Percentiles rank a stretch among this genome's conserved stretches.
Evolutionary conservation across 768 basidiomycete genomes (phyloP).

Genomic region (Tephrocybe sp.): DNA sequence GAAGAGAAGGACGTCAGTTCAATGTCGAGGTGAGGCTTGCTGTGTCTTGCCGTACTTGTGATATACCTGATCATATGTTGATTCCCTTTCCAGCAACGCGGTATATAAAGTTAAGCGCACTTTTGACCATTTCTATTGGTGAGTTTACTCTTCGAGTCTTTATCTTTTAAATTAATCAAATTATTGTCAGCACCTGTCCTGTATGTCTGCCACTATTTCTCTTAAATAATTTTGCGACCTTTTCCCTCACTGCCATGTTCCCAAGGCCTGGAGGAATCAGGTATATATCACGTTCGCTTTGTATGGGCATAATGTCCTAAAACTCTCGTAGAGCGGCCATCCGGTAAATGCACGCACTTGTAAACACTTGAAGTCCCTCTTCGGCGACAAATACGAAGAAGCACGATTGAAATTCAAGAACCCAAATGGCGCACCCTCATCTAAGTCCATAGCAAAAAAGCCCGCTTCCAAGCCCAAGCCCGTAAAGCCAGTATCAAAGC

Average conservation of each 20-base stretch:
- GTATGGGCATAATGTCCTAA: background rate
- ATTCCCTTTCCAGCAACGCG: slow-evolving; percentile 30
- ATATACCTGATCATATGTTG: background rate
- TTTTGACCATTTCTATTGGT: slow-evolving; percentile 45
- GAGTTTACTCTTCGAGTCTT: slow-evolving; percentile 1
- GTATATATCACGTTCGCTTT: slow-evolving; percentile 8
- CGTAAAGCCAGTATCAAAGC: slow-evolving; percentile 18
- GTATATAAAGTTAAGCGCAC: slow-evolving; percentile 45
- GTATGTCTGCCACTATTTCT: slow-evolving; percentile 22
- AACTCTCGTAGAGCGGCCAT: slow-evolving; percentile 22
- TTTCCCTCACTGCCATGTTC: background rate
- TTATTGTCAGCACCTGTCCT: slow-evolving; percentile 28
- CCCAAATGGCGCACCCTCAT: slow-evolving; percentile 30
- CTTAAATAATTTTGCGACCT: background rate
- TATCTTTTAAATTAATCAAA: slow-evolving; percentile 4
- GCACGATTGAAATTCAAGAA: slow-evolving; percentile 45
- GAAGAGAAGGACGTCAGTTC: slow-evolving; percentile 48
- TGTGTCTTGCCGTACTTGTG: background rate
- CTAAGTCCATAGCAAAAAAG: slow-evolving; percentile 24
- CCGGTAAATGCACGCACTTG: slow-evolving; percentile 49
- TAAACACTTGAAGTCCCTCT: slow-evolving; percentile 44
- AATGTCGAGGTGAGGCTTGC: slow-evolving; percentile 22
- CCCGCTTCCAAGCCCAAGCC: slow-evolving; percentile 17
- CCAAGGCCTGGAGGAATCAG: slow-evolving; percentile 35
- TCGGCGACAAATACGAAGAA: slow-evolving; percentile 48